Evolutionary conservation across 1,284 basidiomycete genomes (phyloP), one percentile per base, ranked within the genome.

Genomic region (Malassezia psittaci): DNA sequence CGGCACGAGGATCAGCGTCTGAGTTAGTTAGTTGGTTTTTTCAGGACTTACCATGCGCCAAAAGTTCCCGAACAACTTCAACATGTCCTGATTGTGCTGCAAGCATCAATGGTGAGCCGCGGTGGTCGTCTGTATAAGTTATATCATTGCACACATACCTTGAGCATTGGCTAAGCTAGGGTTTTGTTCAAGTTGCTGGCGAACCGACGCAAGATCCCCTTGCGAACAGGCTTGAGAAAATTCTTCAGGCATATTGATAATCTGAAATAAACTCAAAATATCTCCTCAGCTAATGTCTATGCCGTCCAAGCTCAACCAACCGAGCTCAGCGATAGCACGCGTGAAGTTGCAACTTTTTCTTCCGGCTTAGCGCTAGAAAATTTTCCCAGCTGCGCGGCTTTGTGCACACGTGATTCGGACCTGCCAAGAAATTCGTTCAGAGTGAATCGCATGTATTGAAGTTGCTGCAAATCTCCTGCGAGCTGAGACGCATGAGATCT

Each of bases 31-130:
- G 36, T 33, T 38, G 34, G 7, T 29, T 29, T 29, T 7, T 9
- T 18, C 8, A 24, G 7, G 16, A 51, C 48, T 16, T 50, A 46
- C 48, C 16, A 12, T 46, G 43, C 19, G 59, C 56, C 9, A 72
- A 60, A 10, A 72, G 61, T 51, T 69, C 66, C 7, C 62, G 57
- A 15, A 71, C 69, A 11, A 68, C 59, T 15, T 69, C 64, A n/a
- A 60, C 51, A 48, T 71, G 59, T 38, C 64, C 66, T 35, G 36
- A 58, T 43, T 57, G 59, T 13, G 66, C 61, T 2, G 67, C 68
- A 24, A 61, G 46, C 18, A 62, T 60, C 16, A 72, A 59, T 12
- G 65, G 57, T 12, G 65, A 64, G 42, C 54, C 41, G 10, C 63
- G 62, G 18, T 56, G 43, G 1, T 55, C 62, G 44, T 72, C 68